phyloP scores from a whole-genome alignment of 2,329 filamentous ascomycete genomes.

The Colletotrichum sp. region DNA sequence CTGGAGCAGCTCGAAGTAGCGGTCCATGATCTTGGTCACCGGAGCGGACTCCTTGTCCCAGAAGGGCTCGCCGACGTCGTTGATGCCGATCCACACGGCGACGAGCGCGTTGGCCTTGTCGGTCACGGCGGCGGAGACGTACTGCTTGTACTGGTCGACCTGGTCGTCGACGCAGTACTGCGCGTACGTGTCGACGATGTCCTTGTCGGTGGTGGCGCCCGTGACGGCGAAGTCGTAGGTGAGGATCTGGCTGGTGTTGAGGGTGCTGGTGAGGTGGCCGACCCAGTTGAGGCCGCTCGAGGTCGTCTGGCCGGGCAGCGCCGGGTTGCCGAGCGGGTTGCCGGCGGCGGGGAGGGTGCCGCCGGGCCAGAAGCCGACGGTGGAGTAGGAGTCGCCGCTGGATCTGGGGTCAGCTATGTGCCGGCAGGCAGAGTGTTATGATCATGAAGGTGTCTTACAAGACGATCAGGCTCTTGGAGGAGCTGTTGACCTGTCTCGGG shows the following conservation, averaged over 20 bases:
- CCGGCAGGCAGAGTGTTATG: neutral
- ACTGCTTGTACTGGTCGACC: slow-evolving; percentile 42
- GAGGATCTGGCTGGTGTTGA: slow-evolving; percentile 45
- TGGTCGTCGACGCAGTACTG: slow-evolving; percentile 61
- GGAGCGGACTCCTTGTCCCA: slow-evolving; percentile 31
- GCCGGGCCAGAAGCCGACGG: slow-evolving; percentile 59
- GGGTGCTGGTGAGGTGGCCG: slow-evolving; percentile 45
- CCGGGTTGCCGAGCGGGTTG: slow-evolving; percentile 67
- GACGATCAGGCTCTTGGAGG: slow-evolving; percentile 5
- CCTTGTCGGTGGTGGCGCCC: slow-evolving; percentile 54
- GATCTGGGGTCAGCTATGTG: neutral
- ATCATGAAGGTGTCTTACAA: neutral
- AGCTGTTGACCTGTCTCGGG: neutral
- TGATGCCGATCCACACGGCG: slow-evolving; percentile 59
- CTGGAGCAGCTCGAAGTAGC: slow-evolving; percentile 47
- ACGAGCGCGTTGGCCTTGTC: slow-evolving; percentile 45
- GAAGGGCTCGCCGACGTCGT: slow-evolving; percentile 58
- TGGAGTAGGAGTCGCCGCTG: slow-evolving; percentile 65
- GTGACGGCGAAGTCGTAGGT: slow-evolving; percentile 57
- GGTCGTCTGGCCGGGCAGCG: slow-evolving; percentile 52
- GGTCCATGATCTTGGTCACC: slow-evolving; percentile 41
- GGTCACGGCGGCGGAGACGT: slow-evolving; percentile 42
- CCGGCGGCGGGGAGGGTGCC: slow-evolving; percentile 52
- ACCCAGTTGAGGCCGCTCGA: slow-evolving; percentile 54
- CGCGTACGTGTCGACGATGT: slow-evolving; percentile 52